Conservation (phyloP, 1,284 basidiomycete genomes). For the Polyporus tsugae region DNA sequence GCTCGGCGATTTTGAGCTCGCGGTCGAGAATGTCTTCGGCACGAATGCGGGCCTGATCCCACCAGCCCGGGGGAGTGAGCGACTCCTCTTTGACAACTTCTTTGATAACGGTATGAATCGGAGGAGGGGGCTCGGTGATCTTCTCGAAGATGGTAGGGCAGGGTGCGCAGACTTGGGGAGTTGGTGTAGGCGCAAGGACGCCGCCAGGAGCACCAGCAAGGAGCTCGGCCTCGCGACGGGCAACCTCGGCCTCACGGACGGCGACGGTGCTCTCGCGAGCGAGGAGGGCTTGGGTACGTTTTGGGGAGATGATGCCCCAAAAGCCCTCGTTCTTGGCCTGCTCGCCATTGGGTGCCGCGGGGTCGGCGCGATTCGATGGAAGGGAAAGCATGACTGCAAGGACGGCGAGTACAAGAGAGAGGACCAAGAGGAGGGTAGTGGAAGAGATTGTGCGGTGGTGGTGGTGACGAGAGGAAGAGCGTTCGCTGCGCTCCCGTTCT, state of each 20-base stretch:
- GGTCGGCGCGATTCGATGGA: constrained; percentile 55
- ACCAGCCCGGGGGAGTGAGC: constrained; percentile 78
- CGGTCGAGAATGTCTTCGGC: constrained; percentile 83
- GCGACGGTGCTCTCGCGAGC: constrained; percentile 80
- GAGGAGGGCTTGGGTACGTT: constrained; percentile 79
- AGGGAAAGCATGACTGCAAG: constrained; percentile 87
- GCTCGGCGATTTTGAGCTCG: constrained; percentile 82
- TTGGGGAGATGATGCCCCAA: constrained; percentile 77
- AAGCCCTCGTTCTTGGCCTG: constrained; percentile 58
- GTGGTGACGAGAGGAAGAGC: constrained; percentile 68
- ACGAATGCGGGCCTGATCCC: constrained; percentile 65
- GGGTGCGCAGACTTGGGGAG: constrained; percentile 52
- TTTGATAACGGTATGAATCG: constrained; percentile 82
- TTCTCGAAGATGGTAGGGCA: constrained; percentile 64
- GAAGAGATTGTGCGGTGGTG: constrained; percentile 87
- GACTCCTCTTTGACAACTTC: constrained; percentile 84
- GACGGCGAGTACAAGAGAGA: constrained; percentile 83
- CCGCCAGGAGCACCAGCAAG: constrained; percentile 82
- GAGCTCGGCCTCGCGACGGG: constrained; percentile 83
- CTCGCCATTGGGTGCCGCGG: constrained; percentile 45
- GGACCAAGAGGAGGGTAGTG: constrained; percentile 84
- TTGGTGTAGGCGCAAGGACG: constrained; percentile 53
- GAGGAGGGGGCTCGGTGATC: constrained; percentile 56
- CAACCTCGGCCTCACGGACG: constrained; percentile 82
- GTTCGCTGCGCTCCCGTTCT: constrained; percentile 64